Conservation (phyloP, 208 protist species). For the Vickermania ingenoplastis region DNA sequence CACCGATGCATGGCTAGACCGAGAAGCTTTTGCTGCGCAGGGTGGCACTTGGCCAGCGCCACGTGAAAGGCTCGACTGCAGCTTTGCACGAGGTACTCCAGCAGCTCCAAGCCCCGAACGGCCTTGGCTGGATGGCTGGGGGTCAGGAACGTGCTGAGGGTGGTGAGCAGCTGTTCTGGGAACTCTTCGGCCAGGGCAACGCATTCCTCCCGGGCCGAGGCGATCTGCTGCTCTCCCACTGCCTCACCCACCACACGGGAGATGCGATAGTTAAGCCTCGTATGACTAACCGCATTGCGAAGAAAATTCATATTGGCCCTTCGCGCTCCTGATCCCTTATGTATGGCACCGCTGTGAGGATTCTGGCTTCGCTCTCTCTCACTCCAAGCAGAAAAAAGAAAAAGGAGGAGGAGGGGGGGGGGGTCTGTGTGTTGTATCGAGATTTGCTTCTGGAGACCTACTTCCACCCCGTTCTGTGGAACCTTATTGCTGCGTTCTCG, state of each 20-base stretch:
- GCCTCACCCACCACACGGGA: constrained; percentile 30
- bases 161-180: constrained; percentile 35
- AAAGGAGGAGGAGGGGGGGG: too few species aligned
- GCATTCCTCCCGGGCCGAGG: constrained; percentile 21
- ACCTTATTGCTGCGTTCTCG: too few species aligned
- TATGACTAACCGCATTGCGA: constrained; percentile 28
- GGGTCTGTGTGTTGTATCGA: too few species aligned
- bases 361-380: too few species aligned
- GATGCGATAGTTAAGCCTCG: constrained; percentile 36
- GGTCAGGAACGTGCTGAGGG: constrained; percentile 27
- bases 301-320: constrained; percentile 84
- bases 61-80: constrained; percentile 74
- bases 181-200: constrained; percentile 43
- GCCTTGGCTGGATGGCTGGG: constrained; percentile 17
- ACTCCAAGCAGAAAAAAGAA: too few species aligned
- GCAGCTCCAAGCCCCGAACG: constrained; percentile 42
- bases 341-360: too few species aligned
- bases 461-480: too few species aligned
- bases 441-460: too few species aligned
- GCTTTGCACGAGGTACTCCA: constrained; percentile 64
- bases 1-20: constrained; percentile 34
- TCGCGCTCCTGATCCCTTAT: too few species aligned
- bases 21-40: constrained; percentile 57
- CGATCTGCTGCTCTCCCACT: constrained; percentile 5
- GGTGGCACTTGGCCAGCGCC: constrained; percentile 36